phyloP scores from a whole-genome alignment of 2,329 filamentous ascomycete species.

The Cercospora zeae-maydis region DNA sequence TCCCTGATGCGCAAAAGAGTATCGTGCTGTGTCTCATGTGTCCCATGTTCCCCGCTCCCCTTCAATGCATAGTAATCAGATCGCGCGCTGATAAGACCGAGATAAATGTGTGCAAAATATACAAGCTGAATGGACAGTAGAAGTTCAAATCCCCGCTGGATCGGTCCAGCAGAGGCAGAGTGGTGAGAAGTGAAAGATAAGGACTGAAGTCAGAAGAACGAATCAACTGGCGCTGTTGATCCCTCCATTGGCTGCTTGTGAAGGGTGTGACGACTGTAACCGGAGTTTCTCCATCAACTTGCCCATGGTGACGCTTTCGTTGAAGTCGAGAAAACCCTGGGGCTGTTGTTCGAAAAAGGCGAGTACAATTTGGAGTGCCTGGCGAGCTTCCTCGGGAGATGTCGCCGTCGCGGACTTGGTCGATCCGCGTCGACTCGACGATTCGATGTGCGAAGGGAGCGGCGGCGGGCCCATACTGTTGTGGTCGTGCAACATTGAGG shows the following conservation, averaged over 20 bases:
- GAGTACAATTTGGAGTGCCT: slow-evolving; percentile 76
- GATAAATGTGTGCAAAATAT: not conserved
- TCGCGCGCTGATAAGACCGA: not conserved
- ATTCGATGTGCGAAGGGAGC: slow-evolving; percentile 38
- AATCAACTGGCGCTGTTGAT: not conserved
- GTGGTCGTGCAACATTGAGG: slow-evolving; percentile 28
- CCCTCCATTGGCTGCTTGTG: not conserved
- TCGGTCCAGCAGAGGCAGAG: not conserved
- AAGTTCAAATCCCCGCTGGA: not conserved
- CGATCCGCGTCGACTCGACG: slow-evolving; percentile 19
- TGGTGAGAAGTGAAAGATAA: slow-evolving; percentile 1
- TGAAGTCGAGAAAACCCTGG: slow-evolving; percentile 66
- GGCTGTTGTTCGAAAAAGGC: slow-evolving; percentile 74
- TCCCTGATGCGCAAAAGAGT: not conserved
- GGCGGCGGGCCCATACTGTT: slow-evolving; percentile 45
- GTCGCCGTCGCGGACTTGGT: slow-evolving; percentile 41
- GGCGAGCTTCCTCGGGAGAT: slow-evolving; percentile 79
- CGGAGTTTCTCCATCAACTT: slow-evolving; percentile 84
- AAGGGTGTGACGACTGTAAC: slow-evolving; percentile 40
- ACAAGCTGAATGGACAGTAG: not conserved
- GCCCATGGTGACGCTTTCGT: slow-evolving; percentile 72
- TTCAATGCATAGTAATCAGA: not conserved
- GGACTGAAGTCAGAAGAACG: not conserved
- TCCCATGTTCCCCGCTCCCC: not conserved
- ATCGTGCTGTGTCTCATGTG: not conserved